Evolutionary conservation across 2,329 filamentous ascomycete genomes (phyloP).

Genomic region (Biscogniauxia marginata): DNA sequence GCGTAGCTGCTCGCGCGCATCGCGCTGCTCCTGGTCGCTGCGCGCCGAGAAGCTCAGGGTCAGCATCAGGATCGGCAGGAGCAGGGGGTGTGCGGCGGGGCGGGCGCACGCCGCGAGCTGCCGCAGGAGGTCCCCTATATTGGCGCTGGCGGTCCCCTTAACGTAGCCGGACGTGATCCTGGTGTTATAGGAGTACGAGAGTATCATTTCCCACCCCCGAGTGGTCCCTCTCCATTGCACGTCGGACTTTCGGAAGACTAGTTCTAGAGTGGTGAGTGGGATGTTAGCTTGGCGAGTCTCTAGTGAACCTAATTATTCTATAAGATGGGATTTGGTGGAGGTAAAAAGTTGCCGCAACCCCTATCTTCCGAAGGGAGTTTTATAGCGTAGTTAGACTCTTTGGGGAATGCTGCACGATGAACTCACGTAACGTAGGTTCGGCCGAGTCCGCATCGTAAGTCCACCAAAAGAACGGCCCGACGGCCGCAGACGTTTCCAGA

Average conservation of each 20-base stretch:
- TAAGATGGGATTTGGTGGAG: background rate
- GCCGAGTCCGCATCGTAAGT: constrained; percentile 24
- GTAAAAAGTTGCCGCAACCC: too few species aligned
- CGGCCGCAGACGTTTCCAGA: constrained; percentile 30
- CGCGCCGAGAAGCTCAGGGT: constrained; percentile 24
- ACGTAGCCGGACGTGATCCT: constrained; percentile 33
- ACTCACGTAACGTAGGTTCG: constrained; percentile 29
- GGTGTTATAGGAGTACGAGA: constrained; percentile 31
- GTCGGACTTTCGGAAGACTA: constrained; percentile 37
- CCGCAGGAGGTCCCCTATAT: constrained; percentile 24
- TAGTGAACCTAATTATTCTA: too few species aligned
- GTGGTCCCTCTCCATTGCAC: constrained; percentile 30
- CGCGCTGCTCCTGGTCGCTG: constrained; percentile 31
- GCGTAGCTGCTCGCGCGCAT: constrained; percentile 28
- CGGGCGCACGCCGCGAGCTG: constrained; percentile 27
- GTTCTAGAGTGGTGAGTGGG: constrained; percentile 16
- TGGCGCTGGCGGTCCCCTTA: constrained; percentile 29
- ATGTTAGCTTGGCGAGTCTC: too few species aligned
- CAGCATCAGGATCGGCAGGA: constrained; percentile 33
- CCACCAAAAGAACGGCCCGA: constrained; percentile 38
- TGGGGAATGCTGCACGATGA: too few species aligned
- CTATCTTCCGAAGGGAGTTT: too few species aligned
- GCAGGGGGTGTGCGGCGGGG: constrained; percentile 31
- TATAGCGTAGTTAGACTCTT: too few species aligned
- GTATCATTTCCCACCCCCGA: constrained; percentile 35